Evolutionary conservation across 1,284 basidiomycete genomes (phyloP).

Genomic region (Cryptococcus wingfieldii): DNA sequence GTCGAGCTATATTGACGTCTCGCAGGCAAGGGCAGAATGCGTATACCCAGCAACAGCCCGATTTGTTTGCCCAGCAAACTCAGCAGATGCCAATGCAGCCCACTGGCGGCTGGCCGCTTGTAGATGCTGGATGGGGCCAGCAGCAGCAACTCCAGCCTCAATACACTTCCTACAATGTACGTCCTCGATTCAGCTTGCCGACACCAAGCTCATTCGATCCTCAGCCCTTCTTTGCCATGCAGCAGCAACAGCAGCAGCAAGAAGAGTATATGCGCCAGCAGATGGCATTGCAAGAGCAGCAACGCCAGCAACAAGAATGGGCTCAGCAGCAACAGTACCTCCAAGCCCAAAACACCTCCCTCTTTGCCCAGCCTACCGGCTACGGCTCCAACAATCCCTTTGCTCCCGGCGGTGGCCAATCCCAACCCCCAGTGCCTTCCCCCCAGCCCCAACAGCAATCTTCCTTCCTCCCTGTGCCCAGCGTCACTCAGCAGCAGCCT

Average conservation of each 20-base stretch:
- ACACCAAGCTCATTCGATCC: constrained; percentile 19
- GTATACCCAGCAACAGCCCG: constrained; percentile 34
- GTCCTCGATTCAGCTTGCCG: constrained; percentile 5
- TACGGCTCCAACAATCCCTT: constrained; percentile 94
- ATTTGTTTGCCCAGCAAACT: constrained; percentile 39
- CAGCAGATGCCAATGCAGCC: constrained; percentile 35
- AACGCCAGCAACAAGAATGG: constrained; percentile 46
- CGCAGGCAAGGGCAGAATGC: constrained; percentile 32
- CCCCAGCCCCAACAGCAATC: constrained; percentile 48
- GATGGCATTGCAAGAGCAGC: constrained; percentile 46
- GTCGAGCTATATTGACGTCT: background rate
- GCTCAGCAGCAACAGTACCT: constrained; percentile 54
- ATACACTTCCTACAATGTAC: constrained; percentile 53
- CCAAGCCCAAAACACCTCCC: constrained; percentile 51
- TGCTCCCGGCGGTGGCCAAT: constrained; percentile 52
- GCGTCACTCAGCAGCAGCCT: constrained; percentile 20
- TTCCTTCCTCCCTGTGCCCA: constrained; percentile 33
- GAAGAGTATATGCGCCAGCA: constrained; percentile 49
- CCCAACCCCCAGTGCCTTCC: constrained; percentile 41
- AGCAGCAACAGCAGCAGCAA: constrained; percentile 47
- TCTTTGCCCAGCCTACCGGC: constrained; percentile 56
- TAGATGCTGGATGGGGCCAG: constrained; percentile 55
- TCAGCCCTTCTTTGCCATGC: constrained; percentile 51
- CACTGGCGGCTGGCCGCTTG: constrained; percentile 54
- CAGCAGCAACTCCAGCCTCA: constrained; percentile 58